A percentile compares a stretch with the other conserved stretches of the same genome.
These are phyloP conservation scores for California macrophylla DNA, from an alignment of 441 rosid species.

Conservation along the genomic window DNA sequence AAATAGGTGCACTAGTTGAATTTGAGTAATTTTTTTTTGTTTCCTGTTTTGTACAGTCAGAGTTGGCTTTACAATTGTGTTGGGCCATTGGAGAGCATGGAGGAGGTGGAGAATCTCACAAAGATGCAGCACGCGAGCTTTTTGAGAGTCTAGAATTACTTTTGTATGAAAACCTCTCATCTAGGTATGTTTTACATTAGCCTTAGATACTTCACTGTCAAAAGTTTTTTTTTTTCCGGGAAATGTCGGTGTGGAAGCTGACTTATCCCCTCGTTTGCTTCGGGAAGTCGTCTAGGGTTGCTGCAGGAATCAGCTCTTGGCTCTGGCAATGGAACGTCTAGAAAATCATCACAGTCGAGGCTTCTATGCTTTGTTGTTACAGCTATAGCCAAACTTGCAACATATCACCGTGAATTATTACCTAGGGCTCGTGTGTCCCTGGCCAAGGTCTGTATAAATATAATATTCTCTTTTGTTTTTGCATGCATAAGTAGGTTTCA, in stretches of 20 bases:
- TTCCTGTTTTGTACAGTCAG: conserved; percentile 38
- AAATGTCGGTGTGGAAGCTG: conserved; percentile 7
- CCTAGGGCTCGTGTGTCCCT: conserved; percentile 90
- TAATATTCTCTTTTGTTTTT: not conserved
- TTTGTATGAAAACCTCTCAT: conserved; percentile 79
- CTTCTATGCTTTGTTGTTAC: conserved; percentile 88
- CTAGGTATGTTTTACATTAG: conserved; percentile 40
- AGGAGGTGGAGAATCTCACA: conserved; percentile 81
- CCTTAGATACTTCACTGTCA: conserved; percentile 7
- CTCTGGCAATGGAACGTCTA: conserved; percentile 34
- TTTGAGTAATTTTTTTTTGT: conserved; percentile 8
- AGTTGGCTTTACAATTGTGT: conserved; percentile 82
- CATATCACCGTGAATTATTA: conserved; percentile 61
- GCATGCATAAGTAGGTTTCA: not conserved
- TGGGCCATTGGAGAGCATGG: conserved; percentile 98
- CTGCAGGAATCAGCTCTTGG: conserved; percentile 48
- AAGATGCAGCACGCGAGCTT: conserved; percentile 92
- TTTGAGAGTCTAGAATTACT: conserved; percentile 89
- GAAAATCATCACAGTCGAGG: conserved; percentile 68
- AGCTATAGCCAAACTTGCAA: conserved; percentile 86
- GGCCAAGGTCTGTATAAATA: conserved; percentile 53
- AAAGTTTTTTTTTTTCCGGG: not conserved
- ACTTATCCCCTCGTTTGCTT: conserved; percentile 16
- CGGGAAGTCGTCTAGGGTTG: conserved; percentile 62
- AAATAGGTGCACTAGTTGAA: conserved; percentile 2